Conservation (phyloP, 345 rosid species). For the Carallia pectinifolia region DNA sequence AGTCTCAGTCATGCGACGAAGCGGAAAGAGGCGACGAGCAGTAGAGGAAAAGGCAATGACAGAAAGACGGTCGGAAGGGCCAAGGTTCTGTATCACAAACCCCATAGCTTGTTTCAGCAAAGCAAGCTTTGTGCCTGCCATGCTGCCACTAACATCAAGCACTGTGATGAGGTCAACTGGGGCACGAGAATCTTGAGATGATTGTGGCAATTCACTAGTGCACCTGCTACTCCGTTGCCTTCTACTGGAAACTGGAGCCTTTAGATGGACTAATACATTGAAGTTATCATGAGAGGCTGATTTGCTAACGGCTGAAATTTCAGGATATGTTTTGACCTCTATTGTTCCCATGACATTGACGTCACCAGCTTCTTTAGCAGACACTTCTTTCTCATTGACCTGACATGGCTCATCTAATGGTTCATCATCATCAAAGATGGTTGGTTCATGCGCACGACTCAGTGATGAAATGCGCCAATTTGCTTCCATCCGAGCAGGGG, state of each 20-base stretch:
- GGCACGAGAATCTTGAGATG: constrained; percentile 25
- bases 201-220: constrained; percentile 17
- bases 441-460: constrained; percentile 20
- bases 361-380: neutral
- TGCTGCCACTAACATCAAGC: constrained; percentile 45
- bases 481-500: constrained; percentile 15
- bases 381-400: neutral
- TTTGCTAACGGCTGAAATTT: constrained; percentile 23
- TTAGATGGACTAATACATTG: constrained; percentile 18
- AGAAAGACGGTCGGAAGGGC: constrained; percentile 38
- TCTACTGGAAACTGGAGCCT: constrained; percentile 19
- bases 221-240: constrained; percentile 1
- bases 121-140: constrained; percentile 39
- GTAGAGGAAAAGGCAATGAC: constrained; percentile 41
- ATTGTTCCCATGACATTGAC: constrained; percentile 34
- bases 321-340: constrained; percentile 32
- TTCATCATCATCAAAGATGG: constrained; percentile 25
- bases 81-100: constrained; percentile 39
- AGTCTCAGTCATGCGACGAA: constrained; percentile 30
- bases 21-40: constrained; percentile 34
- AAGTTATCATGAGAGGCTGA: constrained; percentile 21
- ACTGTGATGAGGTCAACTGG: constrained; percentile 42
- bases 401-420: constrained; percentile 7
- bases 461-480: constrained; percentile 15
- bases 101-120: constrained; percentile 44